Percentiles rank a stretch among this genome's conserved stretches.
Evolutionary conservation across 176 grass and related monocot genomes (phyloP).

Genomic region (Triticum timopheevii): DNA sequence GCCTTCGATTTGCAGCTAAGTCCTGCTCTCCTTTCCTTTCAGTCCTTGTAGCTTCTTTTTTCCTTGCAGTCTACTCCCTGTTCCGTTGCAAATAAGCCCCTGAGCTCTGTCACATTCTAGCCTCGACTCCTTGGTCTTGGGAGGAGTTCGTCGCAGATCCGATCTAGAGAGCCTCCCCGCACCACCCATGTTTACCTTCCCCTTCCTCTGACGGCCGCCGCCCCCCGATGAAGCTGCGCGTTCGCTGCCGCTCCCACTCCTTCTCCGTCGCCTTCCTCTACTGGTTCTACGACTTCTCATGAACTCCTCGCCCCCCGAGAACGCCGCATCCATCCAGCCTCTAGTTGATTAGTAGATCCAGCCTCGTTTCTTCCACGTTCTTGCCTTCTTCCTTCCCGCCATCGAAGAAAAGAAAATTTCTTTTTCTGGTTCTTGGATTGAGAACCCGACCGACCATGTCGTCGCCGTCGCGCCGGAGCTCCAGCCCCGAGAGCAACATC

Average conservation of each 20-base stretch:
- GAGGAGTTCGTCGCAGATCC: background rate
- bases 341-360: constrained; percentile 25
- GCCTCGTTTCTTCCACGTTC: background rate
- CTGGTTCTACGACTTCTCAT: constrained; percentile 92
- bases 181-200: constrained; percentile 37
- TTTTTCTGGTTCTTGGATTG: background rate
- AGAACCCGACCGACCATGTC: constrained; percentile 34
- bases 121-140: background rate
- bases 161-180: background rate
- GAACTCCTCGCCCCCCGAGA: constrained; percentile 32
- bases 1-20: constrained; percentile 32
- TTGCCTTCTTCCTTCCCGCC: background rate
- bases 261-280: constrained; percentile 81
- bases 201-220: constrained; percentile 42
- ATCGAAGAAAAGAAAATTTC: background rate
- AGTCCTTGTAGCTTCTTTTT: background rate
- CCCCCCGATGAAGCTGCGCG: constrained; percentile 49
- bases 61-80: background rate
- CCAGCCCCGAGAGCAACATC: constrained; percentile 47
- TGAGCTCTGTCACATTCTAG: constrained; percentile 10
- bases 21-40: background rate
- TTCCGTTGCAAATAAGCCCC: background rate
- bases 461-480: constrained; percentile 40
- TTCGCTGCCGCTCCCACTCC: constrained; percentile 62
- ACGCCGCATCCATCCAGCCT: background rate